phyloP scores from a whole-genome alignment of 176 grass and related monocot genomes.

The Neostapfia colusana region DNA sequence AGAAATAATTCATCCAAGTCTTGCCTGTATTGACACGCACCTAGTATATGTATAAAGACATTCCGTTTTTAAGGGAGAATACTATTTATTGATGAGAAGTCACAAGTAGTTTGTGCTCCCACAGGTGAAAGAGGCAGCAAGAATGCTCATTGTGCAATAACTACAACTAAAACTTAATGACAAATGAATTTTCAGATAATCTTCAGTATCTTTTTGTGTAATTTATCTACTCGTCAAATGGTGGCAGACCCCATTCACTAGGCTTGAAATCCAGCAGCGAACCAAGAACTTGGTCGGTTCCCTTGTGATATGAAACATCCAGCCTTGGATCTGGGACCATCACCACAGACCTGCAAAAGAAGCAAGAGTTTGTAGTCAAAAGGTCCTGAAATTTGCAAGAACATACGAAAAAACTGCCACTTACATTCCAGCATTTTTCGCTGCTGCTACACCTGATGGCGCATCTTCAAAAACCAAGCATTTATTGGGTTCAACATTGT shows the following conservation, averaged over 20 bases:
- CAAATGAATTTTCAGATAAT: background rate
- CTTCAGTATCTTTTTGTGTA: background rate
- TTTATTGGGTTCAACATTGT: conserved; percentile 54
- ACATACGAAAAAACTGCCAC: background rate
- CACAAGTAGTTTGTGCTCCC: background rate
- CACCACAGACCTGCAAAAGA: conserved; percentile 61
- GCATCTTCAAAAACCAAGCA: conserved; percentile 96
- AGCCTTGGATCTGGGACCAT: conserved; percentile 82
- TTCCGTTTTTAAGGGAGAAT: background rate
- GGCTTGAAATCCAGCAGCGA: conserved; percentile 77
- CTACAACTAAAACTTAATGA: background rate
- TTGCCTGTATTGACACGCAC: no score
- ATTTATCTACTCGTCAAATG: conserved; percentile 54
- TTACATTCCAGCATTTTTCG: conserved; percentile 92
- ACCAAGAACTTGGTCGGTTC: conserved; percentile 80
- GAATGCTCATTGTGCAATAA: conserved; percentile 15
- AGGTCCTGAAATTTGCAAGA: background rate
- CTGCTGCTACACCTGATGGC: conserved; percentile 82
- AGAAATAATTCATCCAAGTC: no score
- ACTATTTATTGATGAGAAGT: background rate
- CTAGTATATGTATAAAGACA: background rate
- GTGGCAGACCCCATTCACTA: conserved; percentile 67
- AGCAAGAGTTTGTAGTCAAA: conserved; percentile 14
- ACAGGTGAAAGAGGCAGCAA: conserved; percentile 22
- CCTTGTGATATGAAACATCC: conserved; percentile 79